These are phyloP conservation scores for Nemophila menziesii DNA, from an alignment of 257 asterid genomes.

Conservation along the genomic window DNA sequence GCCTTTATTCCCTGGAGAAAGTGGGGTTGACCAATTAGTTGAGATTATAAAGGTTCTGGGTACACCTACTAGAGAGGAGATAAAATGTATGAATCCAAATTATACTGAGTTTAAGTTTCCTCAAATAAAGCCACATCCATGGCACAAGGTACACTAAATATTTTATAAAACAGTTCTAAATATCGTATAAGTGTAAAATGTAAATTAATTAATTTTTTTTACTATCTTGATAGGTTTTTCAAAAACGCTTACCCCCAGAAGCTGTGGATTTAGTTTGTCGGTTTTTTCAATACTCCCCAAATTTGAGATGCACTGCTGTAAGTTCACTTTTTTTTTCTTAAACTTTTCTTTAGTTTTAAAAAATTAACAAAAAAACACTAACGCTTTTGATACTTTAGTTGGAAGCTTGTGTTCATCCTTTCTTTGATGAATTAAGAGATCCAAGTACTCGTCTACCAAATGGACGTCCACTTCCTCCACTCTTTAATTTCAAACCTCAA, in stretches of 20 bases:
- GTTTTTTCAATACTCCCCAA: constrained; percentile 92
- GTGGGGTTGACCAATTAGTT: constrained; percentile 97
- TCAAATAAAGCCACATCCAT: constrained; percentile 95
- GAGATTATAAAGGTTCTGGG: constrained; percentile 97
- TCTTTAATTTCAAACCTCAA: constrained; percentile 79
- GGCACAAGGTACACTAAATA: constrained; percentile 98
- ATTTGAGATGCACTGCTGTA: constrained; percentile 97
- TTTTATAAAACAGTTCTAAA: too few species aligned
- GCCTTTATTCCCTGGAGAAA: constrained; percentile 98
- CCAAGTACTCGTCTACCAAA: constrained; percentile 79
- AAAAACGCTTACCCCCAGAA: constrained; percentile 94
- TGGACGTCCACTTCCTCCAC: constrained; percentile 99
- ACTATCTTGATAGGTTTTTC: constrained; percentile 62
- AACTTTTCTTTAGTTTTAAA: too few species aligned
- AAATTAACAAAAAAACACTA: too few species aligned
- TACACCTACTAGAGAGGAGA: constrained; percentile 97
- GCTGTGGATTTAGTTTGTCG: constrained; percentile 91
- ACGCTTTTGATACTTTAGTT: constrained; percentile 45
- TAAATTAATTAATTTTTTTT: too few species aligned
- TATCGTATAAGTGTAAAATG: not conserved
- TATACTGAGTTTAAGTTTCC: constrained; percentile 89
- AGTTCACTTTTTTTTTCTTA: constrained; percentile 38
- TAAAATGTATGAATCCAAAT: constrained; percentile 95
- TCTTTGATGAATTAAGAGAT: constrained; percentile 87
- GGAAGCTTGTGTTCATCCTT: constrained; percentile 97